These are phyloP conservation scores for Choiromyces venosus DNA, from an alignment of 495 filamentous ascomycete species.

Conservation along the genomic window DNA sequence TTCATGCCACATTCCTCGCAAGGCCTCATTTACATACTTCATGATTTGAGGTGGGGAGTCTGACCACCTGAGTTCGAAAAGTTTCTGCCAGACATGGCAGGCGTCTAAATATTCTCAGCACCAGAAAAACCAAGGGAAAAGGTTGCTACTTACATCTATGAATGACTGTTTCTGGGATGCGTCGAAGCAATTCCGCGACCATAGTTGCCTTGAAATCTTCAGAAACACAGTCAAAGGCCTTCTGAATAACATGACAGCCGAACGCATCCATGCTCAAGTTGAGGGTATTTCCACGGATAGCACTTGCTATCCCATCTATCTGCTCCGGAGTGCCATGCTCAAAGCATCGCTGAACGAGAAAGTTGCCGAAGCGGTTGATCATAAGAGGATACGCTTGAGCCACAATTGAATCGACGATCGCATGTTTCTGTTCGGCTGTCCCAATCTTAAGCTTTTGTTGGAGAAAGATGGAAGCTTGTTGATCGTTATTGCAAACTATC, in stretches of 20 bases:
- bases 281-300: slow-evolving; percentile 90
- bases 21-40: slow-evolving; percentile 93
- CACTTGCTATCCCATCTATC: slow-evolving; percentile 87
- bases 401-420: slow-evolving; percentile 94
- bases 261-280: slow-evolving; percentile 97
- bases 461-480: slow-evolving; percentile 96
- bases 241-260: slow-evolving; percentile 96
- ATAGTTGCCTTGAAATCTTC: slow-evolving; percentile 97
- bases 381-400: slow-evolving; percentile 92
- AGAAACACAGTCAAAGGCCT: slow-evolving; percentile 93
- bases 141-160: slow-evolving; percentile 59
- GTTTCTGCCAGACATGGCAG: slow-evolving; percentile 98
- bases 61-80: slow-evolving; percentile 96
- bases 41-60: slow-evolving; percentile 95
- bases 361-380: slow-evolving; percentile 98
- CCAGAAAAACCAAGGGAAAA: neutral
- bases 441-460: slow-evolving; percentile 99
- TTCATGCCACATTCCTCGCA: slow-evolving; percentile 97
- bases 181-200: slow-evolving; percentile 91
- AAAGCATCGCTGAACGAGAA: slow-evolving; percentile 95
- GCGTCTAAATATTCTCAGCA: slow-evolving; percentile 52
- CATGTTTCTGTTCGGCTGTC: slow-evolving; percentile 89
- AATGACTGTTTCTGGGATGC: slow-evolving; percentile 95
- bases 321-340: slow-evolving; percentile 96
- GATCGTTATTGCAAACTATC: slow-evolving; percentile 98